Evolutionary conservation across 768 basidiomycete species (phyloP).

Genomic region (Amanita muscaria): DNA sequence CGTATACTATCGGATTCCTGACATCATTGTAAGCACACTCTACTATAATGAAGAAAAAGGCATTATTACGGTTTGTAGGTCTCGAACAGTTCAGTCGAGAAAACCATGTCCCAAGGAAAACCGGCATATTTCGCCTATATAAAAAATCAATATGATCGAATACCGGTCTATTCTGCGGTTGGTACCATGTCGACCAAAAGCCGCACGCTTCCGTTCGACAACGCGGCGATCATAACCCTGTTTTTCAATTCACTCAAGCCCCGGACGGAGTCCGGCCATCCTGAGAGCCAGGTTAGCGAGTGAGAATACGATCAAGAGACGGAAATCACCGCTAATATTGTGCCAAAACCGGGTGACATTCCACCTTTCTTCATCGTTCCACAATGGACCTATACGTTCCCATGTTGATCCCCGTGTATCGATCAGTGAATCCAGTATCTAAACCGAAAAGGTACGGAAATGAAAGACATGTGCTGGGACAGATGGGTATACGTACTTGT

Average conservation of each 20-base stretch:
- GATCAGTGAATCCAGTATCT: conserved; percentile 56
- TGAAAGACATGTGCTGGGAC: background rate
- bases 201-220: conserved; percentile 60
- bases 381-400: conserved; percentile 29
- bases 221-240: conserved; percentile 36
- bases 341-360: conserved; percentile 52
- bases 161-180: background rate
- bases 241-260: conserved; percentile 46
- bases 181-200: conserved; percentile 55
- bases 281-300: conserved; percentile 20
- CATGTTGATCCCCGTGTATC: conserved; percentile 28
- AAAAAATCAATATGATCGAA: background rate
- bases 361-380: conserved; percentile 34
- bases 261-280: conserved; percentile 46
- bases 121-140: conserved; percentile 50
- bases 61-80: conserved; percentile 56
- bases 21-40: background rate
- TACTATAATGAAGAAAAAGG: background rate
- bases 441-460: background rate
- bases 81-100: conserved; percentile 52
- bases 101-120: conserved; percentile 56
- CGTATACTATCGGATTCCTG: conserved; percentile 46
- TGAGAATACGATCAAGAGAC: background rate
- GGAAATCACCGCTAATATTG: conserved; percentile 38
- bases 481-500: conserved; percentile 33